A percentile compares a stretch with the other conserved stretches of the same genome.
These are phyloP conservation scores for Harrya chromipes DNA, from an alignment of 768 basidiomycete genomes.

Conservation along the genomic window DNA sequence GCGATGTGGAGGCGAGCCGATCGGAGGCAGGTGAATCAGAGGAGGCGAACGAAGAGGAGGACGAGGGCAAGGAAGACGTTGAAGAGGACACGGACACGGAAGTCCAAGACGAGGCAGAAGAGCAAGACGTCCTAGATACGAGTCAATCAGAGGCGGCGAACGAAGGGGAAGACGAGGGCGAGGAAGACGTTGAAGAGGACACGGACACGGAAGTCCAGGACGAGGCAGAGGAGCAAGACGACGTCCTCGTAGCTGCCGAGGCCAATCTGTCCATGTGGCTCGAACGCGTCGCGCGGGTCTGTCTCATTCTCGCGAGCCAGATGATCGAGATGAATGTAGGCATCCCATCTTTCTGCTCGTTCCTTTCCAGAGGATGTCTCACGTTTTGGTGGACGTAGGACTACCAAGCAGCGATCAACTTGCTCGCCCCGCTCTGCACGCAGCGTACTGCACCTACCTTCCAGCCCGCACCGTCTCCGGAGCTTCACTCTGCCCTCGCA, in stretches of 20 bases:
- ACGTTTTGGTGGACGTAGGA: slow-evolving; percentile 45
- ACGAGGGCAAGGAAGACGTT: slow-evolving; percentile 10
- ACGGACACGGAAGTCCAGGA: slow-evolving; percentile 5
- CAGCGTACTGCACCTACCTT: slow-evolving; percentile 26
- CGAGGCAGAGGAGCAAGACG: slow-evolving; percentile 7
- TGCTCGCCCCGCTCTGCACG: slow-evolving; percentile 66
- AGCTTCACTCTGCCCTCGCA: slow-evolving; percentile 66
- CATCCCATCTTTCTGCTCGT: neutral
- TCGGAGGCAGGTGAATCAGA: no score
- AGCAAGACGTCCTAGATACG: neutral
- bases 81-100: neutral
- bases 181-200: neutral
- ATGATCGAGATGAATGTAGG: slow-evolving; percentile 80
- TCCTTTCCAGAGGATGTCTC: neutral
- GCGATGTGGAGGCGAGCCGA: neutral
- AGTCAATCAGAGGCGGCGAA: neutral
- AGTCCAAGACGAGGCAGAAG: slow-evolving; percentile 10
- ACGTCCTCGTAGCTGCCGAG: slow-evolving; percentile 25
- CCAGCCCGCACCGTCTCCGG: slow-evolving; percentile 39
- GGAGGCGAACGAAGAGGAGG: neutral
- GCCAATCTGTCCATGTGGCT: slow-evolving; percentile 69
- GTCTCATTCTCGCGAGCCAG: slow-evolving; percentile 76
- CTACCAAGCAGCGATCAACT: slow-evolving; percentile 58
- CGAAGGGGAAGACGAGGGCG: slow-evolving; percentile 12
- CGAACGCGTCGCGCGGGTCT: slow-evolving; percentile 73